Evolutionary conservation across 2,329 filamentous ascomycete species (phyloP).

Genomic region (Coniochaeta pulveracea): DNA sequence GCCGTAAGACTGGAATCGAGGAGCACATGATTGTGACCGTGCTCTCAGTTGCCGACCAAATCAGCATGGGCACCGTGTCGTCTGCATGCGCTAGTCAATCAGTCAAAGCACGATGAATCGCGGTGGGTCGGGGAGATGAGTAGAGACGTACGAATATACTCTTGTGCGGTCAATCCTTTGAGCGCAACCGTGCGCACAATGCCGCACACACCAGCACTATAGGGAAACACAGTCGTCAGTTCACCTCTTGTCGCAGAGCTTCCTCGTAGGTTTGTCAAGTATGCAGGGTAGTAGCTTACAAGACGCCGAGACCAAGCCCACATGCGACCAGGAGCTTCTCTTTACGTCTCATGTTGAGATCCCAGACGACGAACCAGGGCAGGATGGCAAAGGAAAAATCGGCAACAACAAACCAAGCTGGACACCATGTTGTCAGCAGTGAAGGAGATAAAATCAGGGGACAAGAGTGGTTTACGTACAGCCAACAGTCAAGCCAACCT

Average conservation of each 20-base stretch:
- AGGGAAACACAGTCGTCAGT: background rate
- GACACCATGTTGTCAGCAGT: slow-evolving; percentile 1
- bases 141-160: slow-evolving; percentile 14
- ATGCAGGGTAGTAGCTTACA: slow-evolving; percentile 18
- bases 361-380: slow-evolving; percentile 28
- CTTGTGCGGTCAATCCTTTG: slow-evolving; percentile 9
- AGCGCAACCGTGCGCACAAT: slow-evolving; percentile 16
- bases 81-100: slow-evolving; percentile 8
- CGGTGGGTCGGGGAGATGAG: slow-evolving; percentile 6
- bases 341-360: slow-evolving; percentile 25
- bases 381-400: slow-evolving; percentile 23
- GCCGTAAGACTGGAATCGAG: slow-evolving; percentile 22
- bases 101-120: background rate
- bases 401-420: slow-evolving; percentile 14
- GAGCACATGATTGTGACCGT: slow-evolving; percentile 23
- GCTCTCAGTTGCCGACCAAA: slow-evolving; percentile 22
- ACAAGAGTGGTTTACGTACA: slow-evolving; percentile 5
- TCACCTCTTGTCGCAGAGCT: background rate
- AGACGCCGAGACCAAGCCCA: slow-evolving; percentile 26
- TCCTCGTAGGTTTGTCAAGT: background rate
- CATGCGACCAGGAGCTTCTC: slow-evolving; percentile 26
- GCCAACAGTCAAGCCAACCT: slow-evolving; percentile 4
- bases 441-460: background rate
- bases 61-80: slow-evolving; percentile 20
- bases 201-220: slow-evolving; percentile 16